These are phyloP conservation scores for Imleria badia DNA, from an alignment of 768 basidiomycete species.

Conservation along the genomic window DNA sequence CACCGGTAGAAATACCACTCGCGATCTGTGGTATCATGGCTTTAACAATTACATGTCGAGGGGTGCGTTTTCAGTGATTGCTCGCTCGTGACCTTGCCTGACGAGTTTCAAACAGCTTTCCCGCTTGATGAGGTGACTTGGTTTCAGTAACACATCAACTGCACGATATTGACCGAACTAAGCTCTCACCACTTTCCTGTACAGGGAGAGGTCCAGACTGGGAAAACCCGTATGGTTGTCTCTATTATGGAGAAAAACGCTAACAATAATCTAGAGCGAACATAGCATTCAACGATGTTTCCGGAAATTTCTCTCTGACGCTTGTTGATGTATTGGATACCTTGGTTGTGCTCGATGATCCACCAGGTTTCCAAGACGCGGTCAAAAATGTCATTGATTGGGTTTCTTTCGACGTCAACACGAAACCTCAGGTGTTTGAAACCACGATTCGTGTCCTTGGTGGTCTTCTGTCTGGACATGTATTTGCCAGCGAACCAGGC, in stretches of 20 bases:
- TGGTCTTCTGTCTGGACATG: slow-evolving; percentile 82
- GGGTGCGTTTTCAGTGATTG: slow-evolving; percentile 44
- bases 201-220: slow-evolving; percentile 85
- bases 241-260: slow-evolving; percentile 3
- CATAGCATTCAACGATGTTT: slow-evolving; percentile 84
- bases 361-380: slow-evolving; percentile 76
- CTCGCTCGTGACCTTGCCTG: slow-evolving; percentile 17
- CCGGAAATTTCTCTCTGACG: slow-evolving; percentile 89
- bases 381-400: slow-evolving; percentile 77
- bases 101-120: slow-evolving; percentile 53
- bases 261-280: slow-evolving; percentile 50
- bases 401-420: slow-evolving; percentile 91
- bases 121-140: slow-evolving; percentile 74
- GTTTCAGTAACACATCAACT: slow-evolving; percentile 5
- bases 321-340: slow-evolving; percentile 85
- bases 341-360: slow-evolving; percentile 83
- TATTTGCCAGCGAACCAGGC: slow-evolving; percentile 65
- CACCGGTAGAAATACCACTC: slow-evolving; percentile 57
- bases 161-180: slow-evolving; percentile 15
- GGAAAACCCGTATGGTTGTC: slow-evolving; percentile 66
- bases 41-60: slow-evolving; percentile 85
- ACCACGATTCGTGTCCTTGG: slow-evolving; percentile 94
- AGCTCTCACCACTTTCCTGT: slow-evolving; percentile 91
- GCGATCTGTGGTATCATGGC: slow-evolving; percentile 88
- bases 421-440: slow-evolving; percentile 98